Conservation (phyloP, 2,329 filamentous ascomycete genomes). For the Calonectria fujianensis region DNA sequence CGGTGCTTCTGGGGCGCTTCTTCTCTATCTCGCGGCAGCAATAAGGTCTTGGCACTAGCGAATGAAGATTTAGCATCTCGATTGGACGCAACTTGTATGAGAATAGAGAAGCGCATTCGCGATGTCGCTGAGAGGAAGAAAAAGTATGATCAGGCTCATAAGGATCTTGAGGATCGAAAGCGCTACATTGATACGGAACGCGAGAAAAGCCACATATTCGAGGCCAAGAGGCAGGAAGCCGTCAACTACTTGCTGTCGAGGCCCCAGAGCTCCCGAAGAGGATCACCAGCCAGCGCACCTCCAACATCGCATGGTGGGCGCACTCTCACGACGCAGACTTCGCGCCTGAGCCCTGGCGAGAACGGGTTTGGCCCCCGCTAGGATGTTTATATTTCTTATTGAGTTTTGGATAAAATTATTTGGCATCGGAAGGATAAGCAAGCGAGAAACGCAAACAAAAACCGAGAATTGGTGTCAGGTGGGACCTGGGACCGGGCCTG, state of each 20-base stretch:
- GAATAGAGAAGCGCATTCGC: conserved; percentile 67
- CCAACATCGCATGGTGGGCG: conserved; percentile 41
- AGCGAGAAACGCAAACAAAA: conserved; percentile 4
- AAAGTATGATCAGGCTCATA: conserved; percentile 65
- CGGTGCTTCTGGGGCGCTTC: conserved; percentile 75
- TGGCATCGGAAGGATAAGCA: conserved; percentile 14
- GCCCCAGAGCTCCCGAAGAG: conserved; percentile 52
- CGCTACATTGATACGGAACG: conserved; percentile 67
- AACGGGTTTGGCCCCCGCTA: conserved; percentile 39
- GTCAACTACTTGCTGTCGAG: conserved; percentile 62
- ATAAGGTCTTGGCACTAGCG: conserved; percentile 59
- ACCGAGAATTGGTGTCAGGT: conserved; percentile 19
- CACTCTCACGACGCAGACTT: conserved; percentile 43
- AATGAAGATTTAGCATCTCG: conserved; percentile 62
- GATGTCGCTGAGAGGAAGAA: conserved; percentile 63
- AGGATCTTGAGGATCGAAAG: conserved; percentile 66
- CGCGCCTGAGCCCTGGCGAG: conserved; percentile 51
- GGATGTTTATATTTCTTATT: conserved; percentile 13
- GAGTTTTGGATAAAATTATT: conserved; percentile 33
- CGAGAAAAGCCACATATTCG: conserved; percentile 70
- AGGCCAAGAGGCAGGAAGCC: conserved; percentile 68
- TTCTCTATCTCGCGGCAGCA: conserved; percentile 61
- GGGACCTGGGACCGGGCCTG: conserved; percentile 20
- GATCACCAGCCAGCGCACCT: conserved; percentile 56
- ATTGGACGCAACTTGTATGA: conserved; percentile 70